Evolutionary conservation across 768 basidiomycete species (phyloP), one percentile per base, ranked within the genome.

Genomic region (Lactarius trivialis): DNA sequence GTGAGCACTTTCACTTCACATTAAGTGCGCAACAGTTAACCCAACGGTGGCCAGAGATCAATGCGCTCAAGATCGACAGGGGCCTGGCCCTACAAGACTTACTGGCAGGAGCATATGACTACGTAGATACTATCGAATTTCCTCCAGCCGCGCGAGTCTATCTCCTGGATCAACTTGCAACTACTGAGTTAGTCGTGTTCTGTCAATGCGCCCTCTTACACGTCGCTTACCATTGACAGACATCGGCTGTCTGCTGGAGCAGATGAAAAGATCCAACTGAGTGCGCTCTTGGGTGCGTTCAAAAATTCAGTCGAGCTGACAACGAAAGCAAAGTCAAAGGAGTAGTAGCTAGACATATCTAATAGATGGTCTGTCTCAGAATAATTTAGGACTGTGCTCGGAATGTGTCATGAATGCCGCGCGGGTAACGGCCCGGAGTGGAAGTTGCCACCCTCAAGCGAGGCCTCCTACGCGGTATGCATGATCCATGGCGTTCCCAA

Each of bases 41-140:
- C 51, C 17, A 19, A 33, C 24, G 12, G 30, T 21, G n/a, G 5
- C 28, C 67, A 98, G 96, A 91, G 82, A 92, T 98, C 52, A 85
- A 83, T 5, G 79, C 84, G 2, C 71, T 99, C 67, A 98, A 98
- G 72, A 85, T 85, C 1, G 94, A 98, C 64, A 86, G 93, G 58
- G 97, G 97, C 14, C 78, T 99, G 45, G 97, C 97, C 5, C 76
- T 98, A 26, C 97, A 98, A 72, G 97, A 99, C 75, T 79, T 99
- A 50, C 85, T 99, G 32, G 81, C 85, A 32, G 96, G 96, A 26
- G 85, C 93, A 33, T 97, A 89, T 72, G 97, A 99, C 60, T 93
- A 91, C 69, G 76, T 93, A 12, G 86, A 91, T 68, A 88, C 85
- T 0, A 81, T 98, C 56, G 92, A 95, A 52, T 81, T 98, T 66